Evolutionary conservation across 2,329 filamentous ascomycete species (phyloP).

Genomic region (Teratosphaeria pseudoeucalypti): DNA sequence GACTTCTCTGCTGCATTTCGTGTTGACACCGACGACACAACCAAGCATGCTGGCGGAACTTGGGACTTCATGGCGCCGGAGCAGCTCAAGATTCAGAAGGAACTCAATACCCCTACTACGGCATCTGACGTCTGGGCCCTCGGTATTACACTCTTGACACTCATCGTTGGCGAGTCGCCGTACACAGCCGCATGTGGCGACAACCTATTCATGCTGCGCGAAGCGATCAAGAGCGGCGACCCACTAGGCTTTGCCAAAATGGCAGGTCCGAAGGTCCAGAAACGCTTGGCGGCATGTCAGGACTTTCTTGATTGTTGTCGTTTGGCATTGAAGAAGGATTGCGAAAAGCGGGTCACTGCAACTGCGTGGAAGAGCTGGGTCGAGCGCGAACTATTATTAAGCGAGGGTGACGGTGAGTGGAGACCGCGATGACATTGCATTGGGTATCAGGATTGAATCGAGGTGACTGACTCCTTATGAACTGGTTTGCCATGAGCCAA

Average conservation of each 20-base stretch:
- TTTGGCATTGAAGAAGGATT: slow-evolving; percentile 28
- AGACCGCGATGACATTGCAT: neutral
- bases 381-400: neutral
- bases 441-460: too few species aligned
- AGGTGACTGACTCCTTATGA: too few species aligned
- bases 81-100: slow-evolving; percentile 21
- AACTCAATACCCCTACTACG: slow-evolving; percentile 21
- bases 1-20: slow-evolving; percentile 35
- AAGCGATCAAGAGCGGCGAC: slow-evolving; percentile 34
- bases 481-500: neutral
- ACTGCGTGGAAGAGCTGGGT: slow-evolving; percentile 21
- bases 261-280: slow-evolving; percentile 22
- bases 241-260: slow-evolving; percentile 32
- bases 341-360: slow-evolving; percentile 19
- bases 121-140: slow-evolving; percentile 36
- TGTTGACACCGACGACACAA: slow-evolving; percentile 11
- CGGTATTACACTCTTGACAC: slow-evolving; percentile 34
- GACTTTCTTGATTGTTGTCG: slow-evolving; percentile 29
- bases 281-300: slow-evolving; percentile 23
- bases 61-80: slow-evolving; percentile 37
- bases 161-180: slow-evolving; percentile 33
- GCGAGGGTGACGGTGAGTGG: neutral
- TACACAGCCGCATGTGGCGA: slow-evolving; percentile 28
- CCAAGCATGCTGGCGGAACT: slow-evolving; percentile 30
- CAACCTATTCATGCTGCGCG: slow-evolving; percentile 33